These are phyloP conservation scores for Penicillium glabrum DNA, from an alignment of 2,329 filamentous ascomycete genomes.

Conservation along the genomic window DNA sequence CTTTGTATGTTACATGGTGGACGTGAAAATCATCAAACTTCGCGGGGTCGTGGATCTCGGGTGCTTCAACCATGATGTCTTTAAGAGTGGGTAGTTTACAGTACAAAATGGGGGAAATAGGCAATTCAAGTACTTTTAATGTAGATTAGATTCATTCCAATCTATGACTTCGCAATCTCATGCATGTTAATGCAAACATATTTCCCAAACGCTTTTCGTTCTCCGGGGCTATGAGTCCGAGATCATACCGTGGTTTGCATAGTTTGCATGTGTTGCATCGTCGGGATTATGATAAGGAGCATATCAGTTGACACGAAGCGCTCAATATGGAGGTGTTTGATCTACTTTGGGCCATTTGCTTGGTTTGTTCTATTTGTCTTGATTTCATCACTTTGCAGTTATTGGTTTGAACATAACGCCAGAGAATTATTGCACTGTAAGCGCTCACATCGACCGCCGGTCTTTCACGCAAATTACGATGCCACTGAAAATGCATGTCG, in stretches of 20 bases:
- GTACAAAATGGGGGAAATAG: too few species aligned
- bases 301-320: too few species aligned
- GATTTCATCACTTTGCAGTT: background rate
- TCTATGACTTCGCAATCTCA: too few species aligned
- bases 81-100: too few species aligned
- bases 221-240: background rate
- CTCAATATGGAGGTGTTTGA: too few species aligned
- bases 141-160: too few species aligned
- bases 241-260: too few species aligned
- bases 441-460: too few species aligned
- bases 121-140: too few species aligned
- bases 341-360: background rate
- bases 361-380: background rate
- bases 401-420: background rate
- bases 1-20: conserved; percentile 6
- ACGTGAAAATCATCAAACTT: conserved; percentile 7
- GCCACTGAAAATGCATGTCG: too few species aligned
- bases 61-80: background rate
- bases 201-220: background rate
- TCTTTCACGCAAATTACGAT: too few species aligned
- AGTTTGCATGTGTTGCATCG: background rate
- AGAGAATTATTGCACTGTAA: too few species aligned
- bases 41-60: conserved; percentile 1
- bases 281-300: background rate
- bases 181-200: background rate